Evolutionary conservation across 2,329 filamentous ascomycete genomes (phyloP).

Genomic region (Trichoderma sp.): DNA sequence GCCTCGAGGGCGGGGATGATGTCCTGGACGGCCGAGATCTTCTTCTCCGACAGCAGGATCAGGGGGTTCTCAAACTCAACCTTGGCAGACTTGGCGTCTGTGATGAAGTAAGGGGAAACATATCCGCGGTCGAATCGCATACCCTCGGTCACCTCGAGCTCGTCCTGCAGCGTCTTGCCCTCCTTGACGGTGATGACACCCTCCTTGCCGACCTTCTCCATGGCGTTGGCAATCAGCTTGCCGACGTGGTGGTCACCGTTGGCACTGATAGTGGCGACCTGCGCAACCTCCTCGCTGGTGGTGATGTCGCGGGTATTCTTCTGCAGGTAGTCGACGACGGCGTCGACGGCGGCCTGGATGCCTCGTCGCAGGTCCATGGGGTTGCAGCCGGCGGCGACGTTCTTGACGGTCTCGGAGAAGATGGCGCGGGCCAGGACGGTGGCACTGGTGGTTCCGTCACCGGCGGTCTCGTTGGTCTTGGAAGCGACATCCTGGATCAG

Average conservation of each 20-base stretch:
- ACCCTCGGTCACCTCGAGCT: conserved; percentile 98
- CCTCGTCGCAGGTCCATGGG: conserved; percentile 98
- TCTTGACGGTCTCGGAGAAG: conserved; percentile 99
- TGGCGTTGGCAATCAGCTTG: conserved; percentile 92
- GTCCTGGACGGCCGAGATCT: conserved; percentile 98
- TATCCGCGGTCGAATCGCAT: conserved; percentile 99
- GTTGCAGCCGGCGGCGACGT: conserved; percentile 98
- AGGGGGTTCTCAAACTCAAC: conserved; percentile 99
- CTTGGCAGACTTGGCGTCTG: conserved; percentile 97
- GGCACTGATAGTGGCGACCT: conserved; percentile 97
- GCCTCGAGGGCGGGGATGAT: conserved; percentile 98
- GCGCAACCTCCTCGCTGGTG: conserved; percentile 93
- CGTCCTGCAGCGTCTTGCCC: conserved; percentile 96
- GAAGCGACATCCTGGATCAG: conserved; percentile 97
- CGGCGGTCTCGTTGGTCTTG: conserved; percentile 98
- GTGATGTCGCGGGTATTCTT: conserved; percentile 98
- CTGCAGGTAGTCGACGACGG: conserved; percentile 91
- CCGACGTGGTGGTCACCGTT: conserved; percentile 97
- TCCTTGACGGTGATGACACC: conserved; percentile 99
- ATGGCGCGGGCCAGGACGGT: conserved; percentile 96
- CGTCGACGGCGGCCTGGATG: conserved; percentile 93
- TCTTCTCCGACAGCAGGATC: conserved; percentile 99
- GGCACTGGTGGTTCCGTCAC: conserved; percentile 97
- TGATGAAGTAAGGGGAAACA: conserved; percentile 99
- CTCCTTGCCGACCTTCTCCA: conserved; percentile 99